Base-by-base conservation (phyloP, 768 basidiomycete species). In the Suillus placidus region DNA sequence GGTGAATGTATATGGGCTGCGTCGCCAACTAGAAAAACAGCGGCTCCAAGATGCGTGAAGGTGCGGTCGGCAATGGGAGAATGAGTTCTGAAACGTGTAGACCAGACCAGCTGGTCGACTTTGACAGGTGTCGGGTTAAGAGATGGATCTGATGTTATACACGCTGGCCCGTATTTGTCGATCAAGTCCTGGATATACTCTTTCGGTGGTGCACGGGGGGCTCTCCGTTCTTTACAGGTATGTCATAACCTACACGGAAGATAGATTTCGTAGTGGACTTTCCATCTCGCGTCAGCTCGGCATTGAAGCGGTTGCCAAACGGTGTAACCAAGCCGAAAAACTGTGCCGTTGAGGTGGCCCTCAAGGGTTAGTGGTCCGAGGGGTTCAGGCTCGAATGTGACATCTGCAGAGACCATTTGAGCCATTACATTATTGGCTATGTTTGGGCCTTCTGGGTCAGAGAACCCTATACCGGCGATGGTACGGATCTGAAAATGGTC, bases 1-100 rank as follows among this genome's bases (percentile, higher is more conserved):
- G 85, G 86, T 0, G 85, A 82, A 64, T 85, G 86, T 57, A 85
- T 81, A 70, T 85, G 84, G 45, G 83, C 83, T 10, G 83, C 82
- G 67, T 82, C 81, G 6, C 80, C 80, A 14, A 79, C 49, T 58
- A 82, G 63, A 6, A 64, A 13, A 13, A 64, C 12, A 12, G 42
- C 49, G 10, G 54, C 65, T 3, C 67, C 71, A n/a, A 75, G 65
- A 45, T 71, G 74, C 38, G 73, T 64, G 64, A 80, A 75, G 64
- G 76, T 79, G 34, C 68, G 69, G 34, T 79, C 79, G 10, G 81
- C 82, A 56, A 80, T 73, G 58, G 80, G 80, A n/a, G 76, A 77
- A 66, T 76, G 80, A 12, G 77, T 80, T 66, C 77, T 74, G 73
- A 81, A 83, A 62, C 80, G 73, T 23, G 80, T 79, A 13, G 81